phyloP scores from a whole-genome alignment of 495 filamentous ascomycete genomes.

The Penicillium ucsense region DNA sequence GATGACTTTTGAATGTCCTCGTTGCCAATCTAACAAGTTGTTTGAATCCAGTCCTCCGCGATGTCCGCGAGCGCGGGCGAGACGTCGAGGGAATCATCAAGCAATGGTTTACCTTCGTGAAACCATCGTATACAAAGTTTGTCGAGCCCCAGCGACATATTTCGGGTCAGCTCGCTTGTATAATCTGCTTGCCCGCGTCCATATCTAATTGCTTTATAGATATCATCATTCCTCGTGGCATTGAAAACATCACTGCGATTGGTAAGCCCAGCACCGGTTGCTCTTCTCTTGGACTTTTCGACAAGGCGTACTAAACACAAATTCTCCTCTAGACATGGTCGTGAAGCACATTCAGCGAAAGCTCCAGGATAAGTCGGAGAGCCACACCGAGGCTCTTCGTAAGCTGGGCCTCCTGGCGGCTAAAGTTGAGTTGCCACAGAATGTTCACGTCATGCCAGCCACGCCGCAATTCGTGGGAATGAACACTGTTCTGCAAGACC shows the following conservation, averaged over 20 bases:
- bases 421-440: constrained; percentile 60
- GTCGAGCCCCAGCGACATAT: constrained; percentile 84
- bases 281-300: background rate
- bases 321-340: constrained; percentile 59
- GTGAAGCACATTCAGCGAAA: constrained; percentile 79
- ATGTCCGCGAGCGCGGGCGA: constrained; percentile 73
- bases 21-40: background rate
- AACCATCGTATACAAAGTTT: constrained; percentile 85
- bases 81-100: constrained; percentile 94
- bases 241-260: constrained; percentile 89
- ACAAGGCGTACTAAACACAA: background rate
- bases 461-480: constrained; percentile 75
- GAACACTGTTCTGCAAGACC: constrained; percentile 82
- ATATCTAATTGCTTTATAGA: constrained; percentile 37
- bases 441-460: constrained; percentile 59
- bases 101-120: constrained; percentile 94
- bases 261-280: constrained; percentile 34
- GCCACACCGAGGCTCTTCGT: constrained; percentile 66
- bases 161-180: constrained; percentile 41
- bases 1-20: constrained; percentile 17
- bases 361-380: constrained; percentile 72
- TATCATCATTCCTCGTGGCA: constrained; percentile 88
- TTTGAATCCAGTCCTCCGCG: constrained; percentile 60
- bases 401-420: constrained; percentile 59
- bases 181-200: no score